phyloP scores from a whole-genome alignment of 331 rosid genomes.

The Stylosanthes scabra region DNA sequence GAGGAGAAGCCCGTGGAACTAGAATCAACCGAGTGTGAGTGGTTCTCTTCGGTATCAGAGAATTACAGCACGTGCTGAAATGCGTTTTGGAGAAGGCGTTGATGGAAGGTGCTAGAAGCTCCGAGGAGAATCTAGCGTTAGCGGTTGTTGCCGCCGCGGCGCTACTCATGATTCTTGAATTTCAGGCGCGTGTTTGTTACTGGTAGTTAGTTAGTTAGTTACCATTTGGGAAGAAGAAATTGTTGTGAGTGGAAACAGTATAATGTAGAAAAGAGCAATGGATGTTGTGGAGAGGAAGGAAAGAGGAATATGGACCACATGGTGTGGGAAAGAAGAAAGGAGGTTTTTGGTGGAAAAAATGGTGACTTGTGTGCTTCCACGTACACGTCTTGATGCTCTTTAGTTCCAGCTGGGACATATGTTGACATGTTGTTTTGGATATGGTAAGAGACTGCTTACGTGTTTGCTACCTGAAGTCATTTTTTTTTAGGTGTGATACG shows the following conservation, averaged over 20 bases:
- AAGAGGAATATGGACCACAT: slow-evolving; percentile 19
- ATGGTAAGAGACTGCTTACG: no score
- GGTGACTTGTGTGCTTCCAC: slow-evolving; percentile 23
- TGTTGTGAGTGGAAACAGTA: no score
- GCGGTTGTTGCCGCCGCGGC: slow-evolving; percentile 39
- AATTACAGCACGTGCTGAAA: background rate
- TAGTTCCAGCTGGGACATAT: no score
- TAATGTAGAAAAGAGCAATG: background rate
- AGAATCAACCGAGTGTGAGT: slow-evolving; percentile 31
- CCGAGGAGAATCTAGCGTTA: slow-evolving; percentile 8
- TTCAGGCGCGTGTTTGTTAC: background rate
- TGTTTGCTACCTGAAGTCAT: no score
- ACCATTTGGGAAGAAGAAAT: no score
- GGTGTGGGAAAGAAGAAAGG: background rate
- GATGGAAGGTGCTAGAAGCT: slow-evolving; percentile 30
- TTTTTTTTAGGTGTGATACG: no score
- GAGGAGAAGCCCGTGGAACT: slow-evolving; percentile 50
- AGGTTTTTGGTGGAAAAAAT: background rate
- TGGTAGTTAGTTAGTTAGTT: no score
- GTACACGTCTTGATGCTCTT: background rate
- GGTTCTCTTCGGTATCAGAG: background rate
- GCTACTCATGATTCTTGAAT: slow-evolving; percentile 38
- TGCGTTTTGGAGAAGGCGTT: slow-evolving; percentile 32
- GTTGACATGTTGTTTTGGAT: no score
- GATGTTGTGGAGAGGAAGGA: background rate